These are phyloP conservation scores for Cystofilobasidium capitatum DNA, from an alignment of 768 basidiomycete genomes.

Conservation along the genomic window DNA sequence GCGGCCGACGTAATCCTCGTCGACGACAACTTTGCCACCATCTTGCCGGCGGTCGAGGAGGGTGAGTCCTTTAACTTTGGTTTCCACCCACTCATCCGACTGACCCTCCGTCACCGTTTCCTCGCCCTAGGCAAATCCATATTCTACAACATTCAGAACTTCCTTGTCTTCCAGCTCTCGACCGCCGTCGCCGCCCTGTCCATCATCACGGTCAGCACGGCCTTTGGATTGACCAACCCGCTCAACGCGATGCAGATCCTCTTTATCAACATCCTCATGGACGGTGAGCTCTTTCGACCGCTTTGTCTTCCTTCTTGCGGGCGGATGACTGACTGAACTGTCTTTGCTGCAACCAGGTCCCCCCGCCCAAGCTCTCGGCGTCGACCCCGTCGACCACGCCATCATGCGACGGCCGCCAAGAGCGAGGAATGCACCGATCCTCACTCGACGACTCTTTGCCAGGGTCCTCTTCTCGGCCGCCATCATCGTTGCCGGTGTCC, in stretches of 20 bases:
- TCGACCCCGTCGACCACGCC: conserved; percentile 90
- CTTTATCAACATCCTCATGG: conserved; percentile 99
- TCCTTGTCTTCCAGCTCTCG: conserved; percentile 90
- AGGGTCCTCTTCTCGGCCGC: conserved; percentile 90
- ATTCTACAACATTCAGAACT: conserved; percentile 98
- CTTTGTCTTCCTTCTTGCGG: not conserved
- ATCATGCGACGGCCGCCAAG: conserved; percentile 86
- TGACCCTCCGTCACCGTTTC: conserved; percentile 19
- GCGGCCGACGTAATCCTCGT: conserved; percentile 94
- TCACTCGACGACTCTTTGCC: conserved; percentile 59
- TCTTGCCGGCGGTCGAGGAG: conserved; percentile 88
- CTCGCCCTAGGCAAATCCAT: conserved; percentile 70
- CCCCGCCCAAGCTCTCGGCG: conserved; percentile 87
- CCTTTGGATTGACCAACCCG: conserved; percentile 80
- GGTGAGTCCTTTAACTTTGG: conserved; percentile 45
- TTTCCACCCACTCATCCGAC: not conserved
- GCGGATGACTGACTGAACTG: not conserved
- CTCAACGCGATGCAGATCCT: conserved; percentile 97
- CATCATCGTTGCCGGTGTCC: conserved; percentile 79
- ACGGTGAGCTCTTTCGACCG: conserved; percentile 49
- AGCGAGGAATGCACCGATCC: conserved; percentile 79
- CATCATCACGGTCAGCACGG: conserved; percentile 87
- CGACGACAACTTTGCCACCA: conserved; percentile 93
- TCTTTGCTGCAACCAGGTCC: conserved; percentile 51
- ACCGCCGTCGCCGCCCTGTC: conserved; percentile 93